Percentiles rank a stretch among this genome's conserved stretches.
phyloP scores from a whole-genome alignment of 306 rosid genomes.

The Comarum palustre region DNA sequence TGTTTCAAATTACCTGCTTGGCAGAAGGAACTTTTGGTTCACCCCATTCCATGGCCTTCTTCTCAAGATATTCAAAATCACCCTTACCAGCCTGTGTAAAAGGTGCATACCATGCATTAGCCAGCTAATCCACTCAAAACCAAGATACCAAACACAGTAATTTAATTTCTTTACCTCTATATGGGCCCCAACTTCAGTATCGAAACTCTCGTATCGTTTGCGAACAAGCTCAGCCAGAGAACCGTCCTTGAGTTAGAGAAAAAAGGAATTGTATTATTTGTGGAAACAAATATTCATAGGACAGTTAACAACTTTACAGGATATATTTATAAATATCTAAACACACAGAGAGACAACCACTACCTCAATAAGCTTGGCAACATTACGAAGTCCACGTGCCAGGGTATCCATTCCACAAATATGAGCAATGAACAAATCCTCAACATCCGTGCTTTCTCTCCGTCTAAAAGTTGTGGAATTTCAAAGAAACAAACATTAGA shows the following conservation, averaged over 20 bases:
- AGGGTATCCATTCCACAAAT: constrained; percentile 83
- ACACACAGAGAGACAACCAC: background rate
- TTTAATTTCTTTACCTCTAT: constrained; percentile 55
- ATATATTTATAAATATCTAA: background rate
- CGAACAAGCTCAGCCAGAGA: constrained; percentile 75
- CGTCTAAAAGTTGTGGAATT: constrained; percentile 44
- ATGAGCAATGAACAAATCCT: constrained; percentile 91
- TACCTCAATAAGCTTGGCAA: constrained; percentile 76
- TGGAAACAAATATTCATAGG: background rate
- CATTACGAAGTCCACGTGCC: constrained; percentile 87
- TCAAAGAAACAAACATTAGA: background rate
- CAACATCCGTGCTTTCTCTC: constrained; percentile 96
- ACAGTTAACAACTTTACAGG: background rate
- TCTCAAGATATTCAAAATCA: constrained; percentile 87
- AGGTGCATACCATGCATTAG: constrained; percentile 27
- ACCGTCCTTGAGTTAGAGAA: constrained; percentile 55
- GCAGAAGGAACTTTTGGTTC: constrained; percentile 87
- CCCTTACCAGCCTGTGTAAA: constrained; percentile 76
- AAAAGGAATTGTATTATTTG: background rate
- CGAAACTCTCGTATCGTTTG: constrained; percentile 76
- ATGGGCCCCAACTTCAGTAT: constrained; percentile 67
- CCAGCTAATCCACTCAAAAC: constrained; percentile 16
- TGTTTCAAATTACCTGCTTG: constrained; percentile 64
- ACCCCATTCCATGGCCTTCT: constrained; percentile 80
- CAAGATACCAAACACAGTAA: background rate